These are phyloP conservation scores for Lathyrus tuberosus DNA, from an alignment of 306 rosid genomes.

Conservation along the genomic window DNA sequence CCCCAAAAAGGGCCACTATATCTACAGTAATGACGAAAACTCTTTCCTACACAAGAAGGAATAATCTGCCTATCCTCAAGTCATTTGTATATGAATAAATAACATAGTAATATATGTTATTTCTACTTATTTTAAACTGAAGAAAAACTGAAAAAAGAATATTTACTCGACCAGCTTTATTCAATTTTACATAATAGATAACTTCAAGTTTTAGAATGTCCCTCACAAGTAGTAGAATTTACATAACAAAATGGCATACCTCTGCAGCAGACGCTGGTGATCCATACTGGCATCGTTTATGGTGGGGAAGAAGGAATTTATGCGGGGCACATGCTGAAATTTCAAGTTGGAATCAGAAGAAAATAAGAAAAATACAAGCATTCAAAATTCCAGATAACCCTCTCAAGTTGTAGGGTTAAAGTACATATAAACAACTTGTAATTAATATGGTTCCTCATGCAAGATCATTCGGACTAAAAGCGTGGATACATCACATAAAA, in stretches of 20 bases:
- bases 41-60: not conserved
- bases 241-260: constrained; percentile 49
- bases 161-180: not conserved
- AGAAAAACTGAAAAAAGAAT: not conserved
- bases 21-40: not conserved
- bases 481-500: not conserved
- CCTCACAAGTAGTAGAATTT: not conserved
- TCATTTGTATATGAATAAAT: constrained; percentile 28
- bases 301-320: constrained; percentile 77
- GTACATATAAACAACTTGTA: not conserved
- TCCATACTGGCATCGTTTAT: constrained; percentile 77
- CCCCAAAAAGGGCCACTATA: not conserved
- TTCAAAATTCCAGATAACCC: constrained; percentile 16
- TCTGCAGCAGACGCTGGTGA: constrained; percentile 81
- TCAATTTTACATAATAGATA: constrained; percentile 10
- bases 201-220: constrained; percentile 18
- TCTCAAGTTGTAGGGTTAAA: not conserved
- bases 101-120: not conserved
- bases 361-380: not conserved
- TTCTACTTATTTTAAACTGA: constrained; percentile 1
- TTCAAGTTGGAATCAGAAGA: constrained; percentile 36
- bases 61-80: not conserved
- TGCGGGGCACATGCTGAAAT: constrained; percentile 83
- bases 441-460: not conserved
- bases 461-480: not conserved